A percentile compares a stretch with the other conserved stretches of the same genome.
phyloP scores from a whole-genome alignment of 306 rosid species.

The Styphnolobium japonicum region DNA sequence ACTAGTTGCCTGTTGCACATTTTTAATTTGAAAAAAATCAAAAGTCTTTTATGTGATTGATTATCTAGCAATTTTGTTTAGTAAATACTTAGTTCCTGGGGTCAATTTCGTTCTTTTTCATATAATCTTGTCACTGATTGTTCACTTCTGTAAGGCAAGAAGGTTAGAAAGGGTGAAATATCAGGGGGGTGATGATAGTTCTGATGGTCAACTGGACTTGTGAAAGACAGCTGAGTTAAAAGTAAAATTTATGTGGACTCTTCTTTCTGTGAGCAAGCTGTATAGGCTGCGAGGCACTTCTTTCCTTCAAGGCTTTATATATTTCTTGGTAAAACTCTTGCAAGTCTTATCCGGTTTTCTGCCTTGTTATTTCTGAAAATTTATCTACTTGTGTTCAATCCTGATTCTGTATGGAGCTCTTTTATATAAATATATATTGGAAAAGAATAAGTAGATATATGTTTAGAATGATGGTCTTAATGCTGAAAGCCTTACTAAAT shows the following conservation, averaged over 20 bases:
- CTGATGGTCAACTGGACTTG: constrained; percentile 28
- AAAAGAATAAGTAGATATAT: too few species aligned
- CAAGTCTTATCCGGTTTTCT: not conserved
- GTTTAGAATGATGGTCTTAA: too few species aligned
- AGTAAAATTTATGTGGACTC: too few species aligned
- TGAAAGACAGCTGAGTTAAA: constrained; percentile 26
- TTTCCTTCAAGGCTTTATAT: too few species aligned
- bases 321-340: too few species aligned
- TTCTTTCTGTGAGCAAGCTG: too few species aligned
- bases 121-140: not conserved
- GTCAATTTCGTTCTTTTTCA: not conserved
- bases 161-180: constrained; percentile 52
- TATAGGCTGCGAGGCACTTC: too few species aligned
- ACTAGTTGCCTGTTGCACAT: too few species aligned
- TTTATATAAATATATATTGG: too few species aligned
- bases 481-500: too few species aligned
- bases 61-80: not conserved
- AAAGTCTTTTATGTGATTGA: not conserved
- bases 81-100: not conserved
- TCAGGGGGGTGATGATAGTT: constrained; percentile 18
- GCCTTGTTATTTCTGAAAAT: not conserved
- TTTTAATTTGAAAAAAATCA: not conserved
- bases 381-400: not conserved
- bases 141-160: not conserved
- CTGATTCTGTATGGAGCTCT: too few species aligned